These are phyloP conservation scores for Xanthoceras sorbifolium DNA, from an alignment of 345 rosid species.

Conservation along the genomic window DNA sequence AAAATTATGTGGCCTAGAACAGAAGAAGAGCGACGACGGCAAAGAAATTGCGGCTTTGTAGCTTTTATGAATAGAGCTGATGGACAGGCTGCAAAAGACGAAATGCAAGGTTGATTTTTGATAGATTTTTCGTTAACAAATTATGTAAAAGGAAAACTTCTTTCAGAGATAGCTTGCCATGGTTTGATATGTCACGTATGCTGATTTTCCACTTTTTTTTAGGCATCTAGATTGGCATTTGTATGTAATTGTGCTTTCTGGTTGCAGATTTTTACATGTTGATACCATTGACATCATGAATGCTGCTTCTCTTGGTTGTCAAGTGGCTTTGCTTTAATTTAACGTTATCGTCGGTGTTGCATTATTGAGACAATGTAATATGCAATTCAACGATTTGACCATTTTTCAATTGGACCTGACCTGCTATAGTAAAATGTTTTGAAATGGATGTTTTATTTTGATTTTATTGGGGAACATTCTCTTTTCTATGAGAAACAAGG, in stretches of 20 bases:
- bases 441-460: conserved; percentile 9
- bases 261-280: background rate
- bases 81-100: conserved; percentile 99
- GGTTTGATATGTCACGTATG: background rate
- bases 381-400: background rate
- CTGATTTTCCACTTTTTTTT: background rate
- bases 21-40: conserved; percentile 91
- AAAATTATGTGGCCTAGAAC: conserved; percentile 99
- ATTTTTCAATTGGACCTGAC: background rate
- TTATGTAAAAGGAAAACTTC: background rate
- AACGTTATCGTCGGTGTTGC: background rate
- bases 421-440: background rate
- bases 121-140: conserved; percentile 1
- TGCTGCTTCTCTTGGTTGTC: background rate
- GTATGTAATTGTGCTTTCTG: background rate
- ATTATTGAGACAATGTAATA: background rate
- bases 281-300: background rate
- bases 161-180: background rate
- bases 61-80: conserved; percentile 98
- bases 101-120: conserved; percentile 85
- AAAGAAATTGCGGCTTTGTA: conserved; percentile 96
- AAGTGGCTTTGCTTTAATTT: background rate
- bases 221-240: background rate
- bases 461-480: background rate
- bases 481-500: background rate